These are phyloP conservation scores for Nitzschia putrida DNA, from an alignment of 108 stramenopile genomes.

Conservation along the genomic window DNA sequence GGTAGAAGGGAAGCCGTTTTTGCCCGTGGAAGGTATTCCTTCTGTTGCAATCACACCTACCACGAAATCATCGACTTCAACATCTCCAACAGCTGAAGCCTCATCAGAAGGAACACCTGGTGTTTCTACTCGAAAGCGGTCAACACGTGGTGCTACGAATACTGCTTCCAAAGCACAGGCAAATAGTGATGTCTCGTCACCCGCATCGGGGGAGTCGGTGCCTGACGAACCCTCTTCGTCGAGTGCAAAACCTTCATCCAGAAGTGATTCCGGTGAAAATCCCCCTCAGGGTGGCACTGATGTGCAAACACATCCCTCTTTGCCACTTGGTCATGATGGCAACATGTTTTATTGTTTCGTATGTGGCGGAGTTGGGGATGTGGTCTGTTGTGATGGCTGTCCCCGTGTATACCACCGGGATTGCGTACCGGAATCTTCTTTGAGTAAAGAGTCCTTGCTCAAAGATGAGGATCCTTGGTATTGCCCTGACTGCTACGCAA, in stretches of 20 bases:
- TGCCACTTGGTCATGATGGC: constrained; percentile 58
- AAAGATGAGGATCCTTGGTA: constrained; percentile 85
- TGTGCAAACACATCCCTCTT: too few species aligned
- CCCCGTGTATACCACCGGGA: constrained; percentile 73
- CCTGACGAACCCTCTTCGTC: too few species aligned
- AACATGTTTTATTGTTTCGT: constrained; percentile 72
- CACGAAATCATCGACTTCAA: not conserved
- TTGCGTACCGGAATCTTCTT: constrained; percentile 54
- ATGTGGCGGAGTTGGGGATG: constrained; percentile 72
- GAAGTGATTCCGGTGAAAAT: not conserved
- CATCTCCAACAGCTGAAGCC: not conserved
- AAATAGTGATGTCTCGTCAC: too few species aligned
- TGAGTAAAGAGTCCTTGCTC: constrained; percentile 53
- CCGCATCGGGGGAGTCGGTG: too few species aligned
- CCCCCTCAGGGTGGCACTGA: not conserved
- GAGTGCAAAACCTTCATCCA: not conserved
- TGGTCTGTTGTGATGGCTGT: constrained; percentile 87
- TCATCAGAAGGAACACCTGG: not conserved
- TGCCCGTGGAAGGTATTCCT: not conserved
- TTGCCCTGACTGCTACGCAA: constrained; percentile 65
- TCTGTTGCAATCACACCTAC: not conserved
- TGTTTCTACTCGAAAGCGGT: not conserved
- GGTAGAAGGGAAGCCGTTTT: not conserved
- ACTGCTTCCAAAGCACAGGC: too few species aligned
- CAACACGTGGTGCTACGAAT: too few species aligned